Evolutionary conservation across 1,284 basidiomycete species (phyloP), one percentile per base, ranked within the genome.

Genomic region (Inonotus obliquus): DNA sequence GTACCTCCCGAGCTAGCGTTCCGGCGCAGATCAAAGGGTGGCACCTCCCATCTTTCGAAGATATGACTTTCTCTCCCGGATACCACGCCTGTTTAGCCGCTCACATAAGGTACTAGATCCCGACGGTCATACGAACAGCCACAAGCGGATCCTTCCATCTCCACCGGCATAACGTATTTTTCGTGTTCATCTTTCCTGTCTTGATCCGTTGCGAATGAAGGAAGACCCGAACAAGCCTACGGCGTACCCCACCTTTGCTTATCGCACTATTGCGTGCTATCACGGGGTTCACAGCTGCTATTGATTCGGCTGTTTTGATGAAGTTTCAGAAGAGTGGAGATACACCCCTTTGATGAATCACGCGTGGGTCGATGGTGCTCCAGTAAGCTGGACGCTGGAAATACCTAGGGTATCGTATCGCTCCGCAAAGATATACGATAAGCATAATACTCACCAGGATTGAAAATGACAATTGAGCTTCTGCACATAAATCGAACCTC

Each of bases 341-440:
- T 23, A n/a, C 11, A 11, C 32, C 51, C 32, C 51, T 52, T 52
- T 35, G 51, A 14, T 52, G 51, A 52, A 17, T 52, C 51, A 52
- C 49, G 51, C 51, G 51, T 52, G 32, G 32, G 51, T 37, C 27
- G 48, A 25, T 25, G 11, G 27, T 7, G 29, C 27, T 10, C 29
- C 51, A 19, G 27, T 14, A 52, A 27, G 17, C 14, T n/a, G 25
- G 29, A 23, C 17, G 10, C 10, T 37, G 27, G 17, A 14, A 27
- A 52, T 27, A 52, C 51, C 27, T 52, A 52, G 51, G n/a, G 32
- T 27, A 32, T 52, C 51, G n/a, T 52, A 52, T 52, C 51, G 51
- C 32, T 21, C 25, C 25, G 32, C 10, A 17, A 19, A 4, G 27
- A 35, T 32, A 4, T 19, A 35, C 25, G 51, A 52, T 52, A 37